These are phyloP conservation scores for Mucor indicus DNA, from an alignment of 371 early-diverging fungal genomes.

Conservation along the genomic window DNA sequence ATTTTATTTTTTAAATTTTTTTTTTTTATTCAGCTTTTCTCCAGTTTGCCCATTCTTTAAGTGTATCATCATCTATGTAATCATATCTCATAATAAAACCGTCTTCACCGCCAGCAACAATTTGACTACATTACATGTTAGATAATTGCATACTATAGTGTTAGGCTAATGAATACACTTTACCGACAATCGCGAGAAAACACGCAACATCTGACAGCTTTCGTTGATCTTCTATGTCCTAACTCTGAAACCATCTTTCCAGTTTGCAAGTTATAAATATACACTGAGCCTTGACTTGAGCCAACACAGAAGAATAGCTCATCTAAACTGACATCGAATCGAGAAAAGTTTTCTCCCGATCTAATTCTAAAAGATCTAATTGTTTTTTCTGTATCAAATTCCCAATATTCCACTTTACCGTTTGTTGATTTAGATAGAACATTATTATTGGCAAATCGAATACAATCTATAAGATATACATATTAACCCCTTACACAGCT, in stretches of 20 bases:
- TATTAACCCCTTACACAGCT: neutral
- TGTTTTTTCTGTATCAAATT: constrained; percentile 44
- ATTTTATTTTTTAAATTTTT: neutral
- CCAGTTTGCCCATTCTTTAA: constrained; percentile 71
- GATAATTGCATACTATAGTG: too few species aligned
- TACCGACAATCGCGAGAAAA: constrained; percentile 79
- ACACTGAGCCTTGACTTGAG: constrained; percentile 66
- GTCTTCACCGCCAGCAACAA: constrained; percentile 76
- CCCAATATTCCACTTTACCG: constrained; percentile 76
- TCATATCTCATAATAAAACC: constrained; percentile 85
- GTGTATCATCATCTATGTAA: constrained; percentile 69
- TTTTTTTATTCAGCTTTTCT: constrained; percentile 10
- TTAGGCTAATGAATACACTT: constrained; percentile 1
- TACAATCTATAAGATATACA: constrained; percentile 48
- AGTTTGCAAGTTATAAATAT: constrained; percentile 63
- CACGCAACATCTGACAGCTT: constrained; percentile 73
- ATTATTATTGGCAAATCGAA: constrained; percentile 62
- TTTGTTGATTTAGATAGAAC: constrained; percentile 72
- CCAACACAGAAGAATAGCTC: constrained; percentile 74
- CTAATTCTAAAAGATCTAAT: constrained; percentile 36
- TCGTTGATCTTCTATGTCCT: constrained; percentile 75
- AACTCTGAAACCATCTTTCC: constrained; percentile 66
- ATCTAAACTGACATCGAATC: constrained; percentile 58
- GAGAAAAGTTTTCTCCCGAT: constrained; percentile 40
- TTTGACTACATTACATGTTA: too few species aligned